Conservation (phyloP, 169 alveolate genomes). For the Cryptosporidium parvum region DNA sequence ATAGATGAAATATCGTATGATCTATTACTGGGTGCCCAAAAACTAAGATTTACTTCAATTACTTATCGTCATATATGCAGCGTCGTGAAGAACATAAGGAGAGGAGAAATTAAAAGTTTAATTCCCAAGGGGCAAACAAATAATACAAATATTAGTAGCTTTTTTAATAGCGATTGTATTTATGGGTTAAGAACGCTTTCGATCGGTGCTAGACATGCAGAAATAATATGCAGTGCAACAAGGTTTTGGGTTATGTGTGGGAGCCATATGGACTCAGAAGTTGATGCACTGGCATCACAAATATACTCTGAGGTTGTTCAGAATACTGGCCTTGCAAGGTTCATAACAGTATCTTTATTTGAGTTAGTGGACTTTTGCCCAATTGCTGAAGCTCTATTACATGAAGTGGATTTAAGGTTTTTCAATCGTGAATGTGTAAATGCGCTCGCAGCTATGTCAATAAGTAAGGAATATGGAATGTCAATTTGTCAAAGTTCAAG, state of each 20-base stretch:
- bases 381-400: slow-evolving; percentile 45
- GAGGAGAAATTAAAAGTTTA: slow-evolving; percentile 42
- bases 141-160: slow-evolving; percentile 50
- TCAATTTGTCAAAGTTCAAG: slow-evolving; percentile 66
- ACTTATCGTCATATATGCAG: slow-evolving; percentile 66
- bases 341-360: slow-evolving; percentile 36
- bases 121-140: slow-evolving; percentile 50
- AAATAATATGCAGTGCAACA: slow-evolving; percentile 64
- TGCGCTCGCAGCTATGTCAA: slow-evolving; percentile 71
- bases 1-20: slow-evolving; percentile 71
- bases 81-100: slow-evolving; percentile 57
- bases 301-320: slow-evolving; percentile 66
- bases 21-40: slow-evolving; percentile 61
- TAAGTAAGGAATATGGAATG: slow-evolving; percentile 54
- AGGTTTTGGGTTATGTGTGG: slow-evolving; percentile 76
- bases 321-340: slow-evolving; percentile 31
- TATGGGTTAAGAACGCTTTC: slow-evolving; percentile 71
- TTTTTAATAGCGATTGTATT: slow-evolving; percentile 73
- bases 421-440: slow-evolving; percentile 73
- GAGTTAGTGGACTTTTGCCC: slow-evolving; percentile 72
- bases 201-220: slow-evolving; percentile 67
- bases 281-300: slow-evolving; percentile 72
- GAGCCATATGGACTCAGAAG: slow-evolving; percentile 42
- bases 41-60: slow-evolving; percentile 45
- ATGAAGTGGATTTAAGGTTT: slow-evolving; percentile 59